These are phyloP conservation scores for Lindgomyces ingoldianus DNA, from an alignment of 495 filamentous ascomycete genomes.

Conservation along the genomic window DNA sequence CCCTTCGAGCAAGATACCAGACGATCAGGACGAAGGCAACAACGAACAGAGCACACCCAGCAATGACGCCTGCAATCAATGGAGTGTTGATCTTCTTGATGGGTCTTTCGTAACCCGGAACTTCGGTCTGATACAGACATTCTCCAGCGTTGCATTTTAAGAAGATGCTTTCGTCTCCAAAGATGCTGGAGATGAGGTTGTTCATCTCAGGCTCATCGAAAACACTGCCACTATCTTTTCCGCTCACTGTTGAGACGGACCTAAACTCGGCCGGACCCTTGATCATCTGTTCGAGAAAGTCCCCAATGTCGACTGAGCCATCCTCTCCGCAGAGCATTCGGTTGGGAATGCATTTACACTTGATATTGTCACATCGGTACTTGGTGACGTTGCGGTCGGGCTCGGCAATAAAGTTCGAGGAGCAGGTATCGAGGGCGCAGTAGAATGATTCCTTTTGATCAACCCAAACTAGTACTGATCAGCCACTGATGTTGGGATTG, in stretches of 20 bases:
- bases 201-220: constrained; percentile 93
- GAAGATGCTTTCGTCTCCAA: constrained; percentile 86
- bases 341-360: constrained; percentile 84
- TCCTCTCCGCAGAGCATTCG: constrained; percentile 91
- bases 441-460: constrained; percentile 94
- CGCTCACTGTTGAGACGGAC: constrained; percentile 63
- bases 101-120: constrained; percentile 84
- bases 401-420: constrained; percentile 66
- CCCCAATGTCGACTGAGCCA: constrained; percentile 87
- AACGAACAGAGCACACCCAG: constrained; percentile 80
- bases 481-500: neutral
- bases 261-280: constrained; percentile 82
- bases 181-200: constrained; percentile 78
- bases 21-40: constrained; percentile 78
- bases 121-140: constrained; percentile 86
- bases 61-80: constrained; percentile 91
- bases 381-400: constrained; percentile 74
- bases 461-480: constrained; percentile 75
- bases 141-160: constrained; percentile 83
- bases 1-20: constrained; percentile 85
- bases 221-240: constrained; percentile 63
- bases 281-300: constrained; percentile 78
- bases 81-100: constrained; percentile 97
- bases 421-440: constrained; percentile 80
- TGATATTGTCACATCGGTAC: constrained; percentile 80